Conservation (phyloP, 441 rosid species). For the Populus hybrid region DNA sequence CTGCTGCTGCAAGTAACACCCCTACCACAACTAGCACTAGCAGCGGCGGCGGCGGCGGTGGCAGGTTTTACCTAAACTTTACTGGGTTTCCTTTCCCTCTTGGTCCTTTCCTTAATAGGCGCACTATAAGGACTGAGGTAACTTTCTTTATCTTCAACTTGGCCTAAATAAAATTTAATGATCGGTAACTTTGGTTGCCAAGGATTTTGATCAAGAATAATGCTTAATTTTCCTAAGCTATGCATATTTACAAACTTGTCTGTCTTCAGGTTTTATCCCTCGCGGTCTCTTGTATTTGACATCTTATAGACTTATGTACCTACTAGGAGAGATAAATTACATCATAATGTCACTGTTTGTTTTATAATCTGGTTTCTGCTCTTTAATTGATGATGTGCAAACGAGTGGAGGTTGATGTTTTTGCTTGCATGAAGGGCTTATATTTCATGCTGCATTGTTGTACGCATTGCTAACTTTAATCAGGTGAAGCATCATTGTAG, state of each 20-base stretch:
- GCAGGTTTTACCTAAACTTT: constrained; percentile 77
- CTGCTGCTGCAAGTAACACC: constrained; percentile 47
- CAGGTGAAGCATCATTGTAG: not conserved
- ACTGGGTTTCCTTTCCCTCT: constrained; percentile 98
- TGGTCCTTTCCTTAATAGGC: constrained; percentile 91
- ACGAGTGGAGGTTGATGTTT: not conserved
- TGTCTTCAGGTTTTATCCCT: not conserved
- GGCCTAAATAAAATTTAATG: not conserved
- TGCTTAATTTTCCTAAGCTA: not conserved
- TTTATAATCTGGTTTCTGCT: not conserved
- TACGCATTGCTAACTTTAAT: not conserved
- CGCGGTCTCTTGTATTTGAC: not conserved
- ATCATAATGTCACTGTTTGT: not conserved
- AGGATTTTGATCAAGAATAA: not conserved
- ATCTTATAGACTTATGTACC: not conserved
- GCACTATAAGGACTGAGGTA: constrained; percentile 90
- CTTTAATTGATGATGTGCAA: not conserved
- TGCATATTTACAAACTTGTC: not conserved
- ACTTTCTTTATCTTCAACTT: constrained; percentile 17
- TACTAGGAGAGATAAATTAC: not conserved
- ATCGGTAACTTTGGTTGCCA: not conserved
- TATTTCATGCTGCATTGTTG: not conserved
- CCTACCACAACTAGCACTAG: constrained; percentile 23
- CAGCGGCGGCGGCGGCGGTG: constrained; percentile 26
- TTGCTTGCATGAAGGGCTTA: not conserved